A percentile compares a stretch with the other conserved stretches of the same genome.
Conservation (phyloP, 495 filamentous ascomycete genomes). For the Pseudevernia furfuracea region DNA sequence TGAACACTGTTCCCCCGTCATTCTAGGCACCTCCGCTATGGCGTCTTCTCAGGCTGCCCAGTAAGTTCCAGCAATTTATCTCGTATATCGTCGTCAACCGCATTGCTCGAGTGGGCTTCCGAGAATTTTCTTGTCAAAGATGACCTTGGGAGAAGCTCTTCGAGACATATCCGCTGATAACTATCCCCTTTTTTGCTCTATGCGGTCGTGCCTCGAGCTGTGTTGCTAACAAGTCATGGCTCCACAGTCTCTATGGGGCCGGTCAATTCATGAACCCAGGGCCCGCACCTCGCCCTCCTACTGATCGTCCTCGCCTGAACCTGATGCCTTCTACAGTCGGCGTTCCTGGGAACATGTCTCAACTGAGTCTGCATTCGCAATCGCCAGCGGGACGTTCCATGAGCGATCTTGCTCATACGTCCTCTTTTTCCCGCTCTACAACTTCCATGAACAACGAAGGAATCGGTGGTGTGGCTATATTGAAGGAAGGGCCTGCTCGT, state of each 20-base stretch:
- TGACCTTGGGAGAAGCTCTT: neutral
- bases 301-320: slow-evolving; percentile 71
- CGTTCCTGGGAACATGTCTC: slow-evolving; percentile 70
- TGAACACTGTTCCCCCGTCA: neutral
- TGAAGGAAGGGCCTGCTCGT: slow-evolving; percentile 83
- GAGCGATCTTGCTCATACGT: slow-evolving; percentile 22
- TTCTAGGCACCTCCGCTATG: neutral
- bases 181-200: neutral
- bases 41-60: neutral
- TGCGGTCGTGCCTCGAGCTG: neutral
- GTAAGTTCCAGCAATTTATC: neutral
- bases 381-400: slow-evolving; percentile 57
- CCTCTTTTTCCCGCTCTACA: slow-evolving; percentile 55
- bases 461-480: slow-evolving; percentile 56
- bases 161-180: neutral
- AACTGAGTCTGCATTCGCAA: slow-evolving; percentile 62
- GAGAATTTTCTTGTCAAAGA: neutral
- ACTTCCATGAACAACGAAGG: slow-evolving; percentile 54
- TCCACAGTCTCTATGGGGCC: slow-evolving; percentile 51
- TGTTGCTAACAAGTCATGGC: neutral
- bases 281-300: slow-evolving; percentile 84
- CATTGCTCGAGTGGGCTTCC: neutral
- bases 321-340: slow-evolving; percentile 61
- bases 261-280: slow-evolving; percentile 94
- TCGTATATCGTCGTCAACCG: too few relatives aligned